phyloP scores from a whole-genome alignment of 331 rosid genomes.

The Pyracantha coccinea region DNA sequence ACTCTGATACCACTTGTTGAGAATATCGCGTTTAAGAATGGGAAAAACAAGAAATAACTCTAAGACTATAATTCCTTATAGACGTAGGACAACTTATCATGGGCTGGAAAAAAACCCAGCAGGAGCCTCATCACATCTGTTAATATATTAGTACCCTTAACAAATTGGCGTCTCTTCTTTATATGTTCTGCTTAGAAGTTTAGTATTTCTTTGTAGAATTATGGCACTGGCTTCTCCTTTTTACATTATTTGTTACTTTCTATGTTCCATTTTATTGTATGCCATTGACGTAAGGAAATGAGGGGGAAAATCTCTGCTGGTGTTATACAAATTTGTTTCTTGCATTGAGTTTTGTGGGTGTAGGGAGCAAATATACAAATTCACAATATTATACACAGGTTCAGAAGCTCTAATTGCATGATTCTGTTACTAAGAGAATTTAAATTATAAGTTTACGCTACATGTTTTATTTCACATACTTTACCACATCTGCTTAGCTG shows the following conservation, averaged over 20 bases:
- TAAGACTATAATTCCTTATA: no score
- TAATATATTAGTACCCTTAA: not conserved
- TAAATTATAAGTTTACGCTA: not conserved
- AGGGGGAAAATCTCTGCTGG: not conserved
- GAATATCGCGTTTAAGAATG: no score
- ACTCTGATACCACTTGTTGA: no score
- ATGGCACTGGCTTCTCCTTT: not conserved
- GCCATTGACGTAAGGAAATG: not conserved
- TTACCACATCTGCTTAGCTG: not conserved
- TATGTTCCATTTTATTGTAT: not conserved
- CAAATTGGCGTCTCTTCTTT: not conserved
- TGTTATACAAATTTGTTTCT: not conserved
- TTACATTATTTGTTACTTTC: not conserved
- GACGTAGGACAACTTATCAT: no score
- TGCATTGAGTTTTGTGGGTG: no score
- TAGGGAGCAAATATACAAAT: not conserved
- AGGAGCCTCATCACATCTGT: no score
- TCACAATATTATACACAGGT: not conserved
- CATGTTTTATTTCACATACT: not conserved
- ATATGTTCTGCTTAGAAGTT: not conserved
- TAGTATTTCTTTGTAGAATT: not conserved
- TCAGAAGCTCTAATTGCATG: not conserved
- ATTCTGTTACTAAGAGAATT: not conserved
- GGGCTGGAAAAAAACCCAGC: no score
- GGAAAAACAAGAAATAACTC: no score